Percentiles rank a stretch among this genome's conserved stretches.
Conservation (phyloP, 768 basidiomycete species). For the Russula dissimulans region DNA sequence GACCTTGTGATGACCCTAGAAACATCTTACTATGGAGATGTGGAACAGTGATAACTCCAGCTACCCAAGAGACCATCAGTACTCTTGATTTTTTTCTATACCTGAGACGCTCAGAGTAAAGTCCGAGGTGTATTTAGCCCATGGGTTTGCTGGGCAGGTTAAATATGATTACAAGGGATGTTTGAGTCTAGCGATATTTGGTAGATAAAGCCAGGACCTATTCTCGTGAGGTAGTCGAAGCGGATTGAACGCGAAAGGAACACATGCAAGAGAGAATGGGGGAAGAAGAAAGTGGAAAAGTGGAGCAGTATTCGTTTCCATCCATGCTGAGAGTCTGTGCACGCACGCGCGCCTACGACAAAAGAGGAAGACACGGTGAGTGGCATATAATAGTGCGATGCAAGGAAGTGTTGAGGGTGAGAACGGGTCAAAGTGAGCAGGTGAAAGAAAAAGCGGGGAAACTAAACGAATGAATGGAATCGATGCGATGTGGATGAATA, state of each 20-base stretch:
- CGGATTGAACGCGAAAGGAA: background rate
- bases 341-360: background rate
- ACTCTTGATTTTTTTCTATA: too few species aligned
- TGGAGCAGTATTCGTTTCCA: background rate
- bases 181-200: constrained; percentile 1
- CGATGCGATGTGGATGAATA: constrained; percentile 6
- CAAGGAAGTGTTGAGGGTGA: background rate
- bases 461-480: background rate
- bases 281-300: background rate
- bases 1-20: background rate
- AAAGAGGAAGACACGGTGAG: background rate
- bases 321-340: background rate
- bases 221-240: background rate
- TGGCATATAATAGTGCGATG: background rate
- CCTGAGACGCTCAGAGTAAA: background rate
- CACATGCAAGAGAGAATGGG: background rate
- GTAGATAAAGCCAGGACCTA: background rate
- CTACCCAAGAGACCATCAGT: too few species aligned
- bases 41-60: too few species aligned
- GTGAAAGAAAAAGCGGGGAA: background rate
- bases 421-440: background rate
- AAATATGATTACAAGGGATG: constrained; percentile 6
- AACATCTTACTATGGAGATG: too few species aligned
- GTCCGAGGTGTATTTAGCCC: background rate
- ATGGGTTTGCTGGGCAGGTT: background rate